Evolutionary conservation across 169 alveolate species (phyloP).

Genomic region (Hammondia hammondi): DNA sequence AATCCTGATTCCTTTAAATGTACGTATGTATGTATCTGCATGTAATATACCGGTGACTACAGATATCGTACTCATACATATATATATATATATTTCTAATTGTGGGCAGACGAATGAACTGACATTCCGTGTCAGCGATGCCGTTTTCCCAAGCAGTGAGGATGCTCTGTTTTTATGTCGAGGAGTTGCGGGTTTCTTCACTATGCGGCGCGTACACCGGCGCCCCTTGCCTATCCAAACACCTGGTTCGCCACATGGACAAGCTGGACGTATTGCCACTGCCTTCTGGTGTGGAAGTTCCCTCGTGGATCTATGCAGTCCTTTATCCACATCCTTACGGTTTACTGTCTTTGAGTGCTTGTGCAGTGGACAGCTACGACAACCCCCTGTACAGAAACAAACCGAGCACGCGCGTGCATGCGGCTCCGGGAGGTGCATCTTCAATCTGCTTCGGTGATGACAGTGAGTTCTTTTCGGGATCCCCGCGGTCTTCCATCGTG

Average conservation of each 20-base stretch:
- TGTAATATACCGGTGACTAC: too few species aligned
- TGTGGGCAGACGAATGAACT: neutral
- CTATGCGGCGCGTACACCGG: too few species aligned
- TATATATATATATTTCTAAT: neutral
- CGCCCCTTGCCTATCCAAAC: too few species aligned
- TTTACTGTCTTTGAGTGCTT: neutral
- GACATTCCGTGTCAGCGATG: too few species aligned
- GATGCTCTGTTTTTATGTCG: too few species aligned
- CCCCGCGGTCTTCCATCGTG: too few species aligned
- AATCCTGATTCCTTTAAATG: too few species aligned
- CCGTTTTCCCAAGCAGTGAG: too few species aligned
- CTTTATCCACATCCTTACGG: neutral
- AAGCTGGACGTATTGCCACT: neutral
- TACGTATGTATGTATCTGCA: too few species aligned
- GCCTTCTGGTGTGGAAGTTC: neutral
- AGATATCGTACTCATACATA: neutral
- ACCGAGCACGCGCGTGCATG: conserved; percentile 64
- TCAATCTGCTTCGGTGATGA: conserved; percentile 56
- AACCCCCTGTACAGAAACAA: conserved; percentile 59
- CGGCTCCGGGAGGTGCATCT: conserved; percentile 64
- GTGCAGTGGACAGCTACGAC: conserved; percentile 57
- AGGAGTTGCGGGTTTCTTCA: too few species aligned
- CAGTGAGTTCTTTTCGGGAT: neutral
- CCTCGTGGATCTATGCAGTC: neutral
- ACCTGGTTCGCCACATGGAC: too few species aligned